Evolutionary conservation across 2,329 filamentous ascomycete species (phyloP).

Genomic region (Sordariomycetes sp.): DNA sequence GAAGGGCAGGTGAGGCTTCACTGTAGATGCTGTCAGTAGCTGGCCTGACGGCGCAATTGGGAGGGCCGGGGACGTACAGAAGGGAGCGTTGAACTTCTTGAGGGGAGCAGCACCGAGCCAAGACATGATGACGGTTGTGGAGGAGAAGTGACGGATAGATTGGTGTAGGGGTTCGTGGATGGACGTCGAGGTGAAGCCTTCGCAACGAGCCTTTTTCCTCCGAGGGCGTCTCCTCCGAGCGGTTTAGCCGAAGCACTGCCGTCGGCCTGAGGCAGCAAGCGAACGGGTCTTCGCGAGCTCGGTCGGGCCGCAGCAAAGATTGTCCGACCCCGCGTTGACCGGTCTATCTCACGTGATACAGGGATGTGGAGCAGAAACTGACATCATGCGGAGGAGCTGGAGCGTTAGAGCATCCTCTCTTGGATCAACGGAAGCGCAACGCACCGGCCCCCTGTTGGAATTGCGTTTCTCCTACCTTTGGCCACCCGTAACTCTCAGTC

Average conservation of each 20-base stretch:
- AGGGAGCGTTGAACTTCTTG: constrained; percentile 74
- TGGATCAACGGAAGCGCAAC: no score
- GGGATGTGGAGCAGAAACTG: background rate
- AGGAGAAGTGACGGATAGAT: constrained; percentile 13
- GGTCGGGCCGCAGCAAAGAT: constrained; percentile 1
- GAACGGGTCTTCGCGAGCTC: no score
- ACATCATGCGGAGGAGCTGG: constrained; percentile 1
- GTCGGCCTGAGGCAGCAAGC: constrained; percentile 16
- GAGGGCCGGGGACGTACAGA: constrained; percentile 51
- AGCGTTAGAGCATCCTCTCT: background rate
- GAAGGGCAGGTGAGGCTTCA: constrained; percentile 87
- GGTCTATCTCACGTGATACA: background rate
- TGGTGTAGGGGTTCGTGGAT: constrained; percentile 24
- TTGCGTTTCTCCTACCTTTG: no score
- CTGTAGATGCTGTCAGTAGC: constrained; percentile 34
- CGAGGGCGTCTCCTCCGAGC: no score
- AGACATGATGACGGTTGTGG: constrained; percentile 56
- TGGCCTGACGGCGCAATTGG: background rate
- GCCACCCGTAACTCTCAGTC: no score
- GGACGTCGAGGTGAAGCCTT: constrained; percentile 18
- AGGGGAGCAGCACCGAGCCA: constrained; percentile 56
- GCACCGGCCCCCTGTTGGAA: no score
- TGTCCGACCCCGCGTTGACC: constrained; percentile 3
- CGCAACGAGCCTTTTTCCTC: constrained; percentile 31
- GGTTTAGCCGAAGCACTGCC: no score